Conservation (phyloP, 306 rosid species). For the Vigna reflexopilosa region DNA sequence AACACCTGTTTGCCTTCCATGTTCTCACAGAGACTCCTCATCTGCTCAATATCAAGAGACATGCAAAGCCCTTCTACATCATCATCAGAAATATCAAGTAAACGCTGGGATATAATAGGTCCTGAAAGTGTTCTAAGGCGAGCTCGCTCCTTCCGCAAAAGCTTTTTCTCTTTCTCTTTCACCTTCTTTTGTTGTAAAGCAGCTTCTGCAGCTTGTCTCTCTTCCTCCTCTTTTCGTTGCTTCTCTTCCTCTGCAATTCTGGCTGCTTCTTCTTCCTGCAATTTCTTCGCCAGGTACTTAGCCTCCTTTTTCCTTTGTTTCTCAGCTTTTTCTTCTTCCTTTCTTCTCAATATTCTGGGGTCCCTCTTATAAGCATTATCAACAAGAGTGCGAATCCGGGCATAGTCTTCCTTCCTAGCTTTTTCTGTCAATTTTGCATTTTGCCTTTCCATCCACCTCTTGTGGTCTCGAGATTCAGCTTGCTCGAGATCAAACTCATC, state of each 20-base stretch:
- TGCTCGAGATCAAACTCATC: slow-evolving; percentile 98
- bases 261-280: slow-evolving; percentile 93
- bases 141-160: slow-evolving; percentile 87
- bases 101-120: slow-evolving; percentile 56
- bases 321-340: slow-evolving; percentile 88
- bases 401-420: slow-evolving; percentile 94
- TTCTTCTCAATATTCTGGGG: slow-evolving; percentile 86
- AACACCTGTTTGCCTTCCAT: slow-evolving; percentile 66
- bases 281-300: slow-evolving; percentile 75
- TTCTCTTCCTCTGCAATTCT: slow-evolving; percentile 89
- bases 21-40: slow-evolving; percentile 75
- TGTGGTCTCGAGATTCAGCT: slow-evolving; percentile 96
- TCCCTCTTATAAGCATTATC: slow-evolving; percentile 96
- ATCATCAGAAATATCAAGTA: slow-evolving; percentile 66
- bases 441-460: slow-evolving; percentile 99
- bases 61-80: slow-evolving; percentile 84
- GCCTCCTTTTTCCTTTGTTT: slow-evolving; percentile 92
- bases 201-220: slow-evolving; percentile 74
- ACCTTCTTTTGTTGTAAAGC: slow-evolving; percentile 83
- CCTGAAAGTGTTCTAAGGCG: slow-evolving; percentile 82
- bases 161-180: slow-evolving; percentile 95
- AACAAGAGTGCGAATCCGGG: slow-evolving; percentile 81
- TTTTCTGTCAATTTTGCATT: slow-evolving; percentile 90
- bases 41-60: slow-evolving; percentile 64
- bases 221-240: slow-evolving; percentile 77